These are phyloP conservation scores for Verticillium nonalfalfae DNA, from an alignment of 2,329 filamentous ascomycete species.

Conservation along the genomic window DNA sequence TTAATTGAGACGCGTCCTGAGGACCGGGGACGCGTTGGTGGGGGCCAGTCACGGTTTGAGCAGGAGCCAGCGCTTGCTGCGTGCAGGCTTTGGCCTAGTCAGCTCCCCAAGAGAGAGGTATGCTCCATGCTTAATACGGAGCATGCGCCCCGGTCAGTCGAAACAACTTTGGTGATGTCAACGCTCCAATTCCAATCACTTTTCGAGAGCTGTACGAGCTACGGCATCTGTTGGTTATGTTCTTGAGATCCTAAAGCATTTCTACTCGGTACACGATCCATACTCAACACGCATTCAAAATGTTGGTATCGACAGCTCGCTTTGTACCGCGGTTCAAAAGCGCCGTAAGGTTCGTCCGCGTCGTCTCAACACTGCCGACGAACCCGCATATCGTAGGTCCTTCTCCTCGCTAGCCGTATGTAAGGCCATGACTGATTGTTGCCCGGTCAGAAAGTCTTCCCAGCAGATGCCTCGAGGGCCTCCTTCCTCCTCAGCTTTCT, in stretches of 20 bases:
- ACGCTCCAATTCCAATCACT: no score
- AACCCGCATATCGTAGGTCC: constrained; percentile 48
- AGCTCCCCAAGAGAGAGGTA: no score
- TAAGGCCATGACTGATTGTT: not conserved
- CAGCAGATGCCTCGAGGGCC: constrained; percentile 34
- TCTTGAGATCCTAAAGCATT: not conserved
- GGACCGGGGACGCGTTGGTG: not conserved
- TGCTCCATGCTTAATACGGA: no score
- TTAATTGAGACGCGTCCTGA: constrained; percentile 13
- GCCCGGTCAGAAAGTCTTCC: constrained; percentile 48
- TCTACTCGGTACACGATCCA: not conserved
- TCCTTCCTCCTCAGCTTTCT: constrained; percentile 54
- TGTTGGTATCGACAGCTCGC: constrained; percentile 23
- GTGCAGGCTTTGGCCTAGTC: no score
- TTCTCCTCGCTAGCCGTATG: not conserved
- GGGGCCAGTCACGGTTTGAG: not conserved
- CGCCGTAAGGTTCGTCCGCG: constrained; percentile 16
- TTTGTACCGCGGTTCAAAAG: constrained; percentile 9
- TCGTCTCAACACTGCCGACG: constrained; percentile 38
- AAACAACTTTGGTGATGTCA: no score
- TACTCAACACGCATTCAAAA: constrained; percentile 7
- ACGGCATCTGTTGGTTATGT: not conserved
- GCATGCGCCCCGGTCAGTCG: no score
- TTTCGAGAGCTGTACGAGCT: not conserved
- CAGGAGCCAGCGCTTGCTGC: no score